Conservation (phyloP, 768 basidiomycete species). For the Gloeophyllum trabeum region DNA sequence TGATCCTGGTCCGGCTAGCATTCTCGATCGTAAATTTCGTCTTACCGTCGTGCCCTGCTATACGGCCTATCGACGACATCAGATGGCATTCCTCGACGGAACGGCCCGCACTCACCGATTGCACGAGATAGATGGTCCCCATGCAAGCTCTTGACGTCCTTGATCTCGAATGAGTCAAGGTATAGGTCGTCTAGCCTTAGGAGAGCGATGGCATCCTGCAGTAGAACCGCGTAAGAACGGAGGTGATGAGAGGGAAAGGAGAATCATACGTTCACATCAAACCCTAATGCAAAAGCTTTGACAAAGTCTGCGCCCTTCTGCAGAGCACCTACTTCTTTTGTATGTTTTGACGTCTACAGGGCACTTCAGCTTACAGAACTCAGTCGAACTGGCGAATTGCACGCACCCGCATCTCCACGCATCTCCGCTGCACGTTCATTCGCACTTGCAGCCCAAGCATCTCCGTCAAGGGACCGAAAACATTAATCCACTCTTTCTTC, state of each 20-base stretch:
- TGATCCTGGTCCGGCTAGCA: constrained; percentile 91
- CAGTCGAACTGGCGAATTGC: not conserved
- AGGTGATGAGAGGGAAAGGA: not conserved
- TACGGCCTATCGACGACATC: constrained; percentile 52
- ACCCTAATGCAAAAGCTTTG: constrained; percentile 89
- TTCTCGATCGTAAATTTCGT: constrained; percentile 99
- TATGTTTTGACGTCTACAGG: constrained; percentile 82
- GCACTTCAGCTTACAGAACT: not conserved
- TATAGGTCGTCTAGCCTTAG: constrained; percentile 94
- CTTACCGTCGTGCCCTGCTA: constrained; percentile 97
- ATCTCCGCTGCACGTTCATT: constrained; percentile 87
- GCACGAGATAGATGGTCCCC: constrained; percentile 98
- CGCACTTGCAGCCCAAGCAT: constrained; percentile 90
- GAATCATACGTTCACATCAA: constrained; percentile 76
- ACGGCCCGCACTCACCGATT: constrained; percentile 48
- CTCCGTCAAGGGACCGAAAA: constrained; percentile 93
- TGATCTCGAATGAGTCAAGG: constrained; percentile 97
- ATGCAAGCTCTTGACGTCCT: constrained; percentile 96
- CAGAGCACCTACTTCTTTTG: constrained; percentile 84
- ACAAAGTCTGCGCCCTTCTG: constrained; percentile 98
- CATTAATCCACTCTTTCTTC: constrained; percentile 92
- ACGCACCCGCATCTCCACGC: constrained; percentile 87
- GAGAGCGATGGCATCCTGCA: constrained; percentile 88
- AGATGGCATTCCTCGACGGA: not conserved
- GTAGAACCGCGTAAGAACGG: not conserved